Base-by-base conservation (phyloP, 1,284 basidiomycete genomes). In the Ustilago nuda region DNA sequence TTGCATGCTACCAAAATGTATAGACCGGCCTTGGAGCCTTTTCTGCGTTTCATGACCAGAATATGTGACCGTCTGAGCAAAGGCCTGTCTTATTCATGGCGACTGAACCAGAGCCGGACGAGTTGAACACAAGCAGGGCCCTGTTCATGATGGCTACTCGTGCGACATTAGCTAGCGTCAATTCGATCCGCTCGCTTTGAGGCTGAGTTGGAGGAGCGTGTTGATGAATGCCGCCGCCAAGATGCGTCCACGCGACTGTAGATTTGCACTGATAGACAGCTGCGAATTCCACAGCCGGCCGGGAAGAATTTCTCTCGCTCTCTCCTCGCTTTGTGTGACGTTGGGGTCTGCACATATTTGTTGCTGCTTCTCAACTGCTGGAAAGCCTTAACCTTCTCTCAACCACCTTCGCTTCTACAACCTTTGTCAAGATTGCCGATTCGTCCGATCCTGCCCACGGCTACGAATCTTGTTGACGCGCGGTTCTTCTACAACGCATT, bases 241-340 rank as follows among this genome's bases (percentile, higher is more conserved):
- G 43, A 45, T 19, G 43, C 43, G 43, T 45, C 17, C 13, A 2
- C 43, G 43, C 43, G 43, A 15, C 17, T 37, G n/a, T 48, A 11
- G 17, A 7, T 27, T 8, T 48, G 39, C 39, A 41, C 13, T 41
- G 4, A 15, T 23, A 12, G 30, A 43, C 23, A 30, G 39, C 54
- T 33, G 30, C n/a, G 15, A 30, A 19, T 43, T 41, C 17, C 39
- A 43, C 19, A 33, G 54, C 46, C 65, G 65, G 65, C 65, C 65
- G 65, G 65, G 39, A 61, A 46, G 58, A 66, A 66, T 61, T 54
- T 61, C 55, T 54, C 35, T 9, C 53, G 51, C 51, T 33, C 27
- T 23, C n/a, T 6, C 9, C 11, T 9, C 51, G 36, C 33, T 32
- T 12, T 64, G 32, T 60, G 39, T 61, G 57, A 61, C 52, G 30